Evolutionary conservation across 2,329 filamentous ascomycete genomes (phyloP), one percentile per base, ranked within the genome.

Genomic region (Cladophialophora exuberans): DNA sequence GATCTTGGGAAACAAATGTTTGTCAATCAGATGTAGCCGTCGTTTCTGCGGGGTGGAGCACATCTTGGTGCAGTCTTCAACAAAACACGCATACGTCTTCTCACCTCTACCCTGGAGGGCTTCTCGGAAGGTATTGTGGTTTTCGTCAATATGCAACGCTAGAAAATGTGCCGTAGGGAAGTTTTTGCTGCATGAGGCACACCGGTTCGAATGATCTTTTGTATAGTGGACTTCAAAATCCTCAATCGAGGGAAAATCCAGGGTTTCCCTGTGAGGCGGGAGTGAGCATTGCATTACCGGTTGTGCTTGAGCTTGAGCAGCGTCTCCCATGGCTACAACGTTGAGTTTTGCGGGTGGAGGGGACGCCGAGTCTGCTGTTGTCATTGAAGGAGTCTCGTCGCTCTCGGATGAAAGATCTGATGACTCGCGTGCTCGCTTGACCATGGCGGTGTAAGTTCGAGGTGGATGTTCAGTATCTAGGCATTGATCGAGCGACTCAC

Each of bases 201-300:
- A 99, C 38, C 93, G 84, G 70, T 97, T 92, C 57, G 84, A 83
- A 71, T 97, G 94, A 18, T 81, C 78, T 67, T 89, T 86, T 62
- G 78, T 80, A 74, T 97, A 97, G 70, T 99, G 94, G 6, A 86
- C 75, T 69, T 97, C 91, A 72, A 95, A 97, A 13, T 91, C 89
- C 55, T 85, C 81, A 67, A 90, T 91, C 0, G 85, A 85, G 20
- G 76, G 69, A 71, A 99, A 97, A 3, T 79, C 76, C 51, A 94
- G 67, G 1, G 84, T 78, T 56, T 87, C 82, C 62, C 77, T 80
- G 72, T 97, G 92, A 42, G 90, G 89, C 49, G 92, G 90, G 18
- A 97, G 78, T 17, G 83, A 84, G 75, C 93, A 97, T 72, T 79
- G 83, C 83, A 97, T 96, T 54, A 81, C 73, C 56, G n/a, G n/a